Conservation (phyloP, 2,329 filamentous ascomycete species). For the Aschersonia sp. region DNA sequence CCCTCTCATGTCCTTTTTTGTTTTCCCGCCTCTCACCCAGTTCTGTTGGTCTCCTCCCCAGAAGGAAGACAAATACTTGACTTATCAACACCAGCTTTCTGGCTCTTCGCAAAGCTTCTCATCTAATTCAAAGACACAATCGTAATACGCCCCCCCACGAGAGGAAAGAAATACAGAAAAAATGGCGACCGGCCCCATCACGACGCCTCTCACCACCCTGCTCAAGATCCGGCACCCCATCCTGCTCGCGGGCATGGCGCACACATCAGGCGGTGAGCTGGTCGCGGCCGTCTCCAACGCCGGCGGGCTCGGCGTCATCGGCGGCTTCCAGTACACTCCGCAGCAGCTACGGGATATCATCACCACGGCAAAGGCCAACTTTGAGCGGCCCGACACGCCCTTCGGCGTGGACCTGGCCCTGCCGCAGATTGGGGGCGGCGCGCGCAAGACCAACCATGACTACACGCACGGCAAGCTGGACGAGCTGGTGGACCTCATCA, state of each 20-base stretch:
- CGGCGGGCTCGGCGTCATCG: slow-evolving; percentile 67
- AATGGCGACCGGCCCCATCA: slow-evolving; percentile 42
- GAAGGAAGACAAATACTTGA: too few species aligned
- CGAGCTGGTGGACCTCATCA: slow-evolving; percentile 74
- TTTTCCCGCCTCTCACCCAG: too few species aligned
- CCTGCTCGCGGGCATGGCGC: slow-evolving; percentile 87
- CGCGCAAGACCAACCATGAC: slow-evolving; percentile 87
- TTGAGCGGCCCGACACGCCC: slow-evolving; percentile 52
- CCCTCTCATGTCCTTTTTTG: too few species aligned
- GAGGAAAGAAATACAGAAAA: too few species aligned
- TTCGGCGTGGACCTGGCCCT: slow-evolving; percentile 89
- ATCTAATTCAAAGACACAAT: too few species aligned
- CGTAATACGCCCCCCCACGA: too few species aligned
- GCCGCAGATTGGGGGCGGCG: slow-evolving; percentile 71
- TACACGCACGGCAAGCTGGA: slow-evolving; percentile 85
- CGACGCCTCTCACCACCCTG: slow-evolving; percentile 64
- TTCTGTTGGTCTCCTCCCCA: too few species aligned
- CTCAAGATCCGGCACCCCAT: slow-evolving; percentile 80
- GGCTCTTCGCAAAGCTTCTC: too few species aligned
- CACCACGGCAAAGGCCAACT: slow-evolving; percentile 67
- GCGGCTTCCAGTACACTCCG: slow-evolving; percentile 59
- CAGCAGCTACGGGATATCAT: slow-evolving; percentile 66
- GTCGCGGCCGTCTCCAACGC: slow-evolving; percentile 83
- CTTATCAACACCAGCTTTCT: too few species aligned
- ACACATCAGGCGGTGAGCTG: slow-evolving; percentile 62